Percentiles rank a stretch among this genome's conserved stretches.
These are phyloP conservation scores for Panicum miliaceum DNA, from an alignment of 176 grass and related monocot species.

Conservation along the genomic window DNA sequence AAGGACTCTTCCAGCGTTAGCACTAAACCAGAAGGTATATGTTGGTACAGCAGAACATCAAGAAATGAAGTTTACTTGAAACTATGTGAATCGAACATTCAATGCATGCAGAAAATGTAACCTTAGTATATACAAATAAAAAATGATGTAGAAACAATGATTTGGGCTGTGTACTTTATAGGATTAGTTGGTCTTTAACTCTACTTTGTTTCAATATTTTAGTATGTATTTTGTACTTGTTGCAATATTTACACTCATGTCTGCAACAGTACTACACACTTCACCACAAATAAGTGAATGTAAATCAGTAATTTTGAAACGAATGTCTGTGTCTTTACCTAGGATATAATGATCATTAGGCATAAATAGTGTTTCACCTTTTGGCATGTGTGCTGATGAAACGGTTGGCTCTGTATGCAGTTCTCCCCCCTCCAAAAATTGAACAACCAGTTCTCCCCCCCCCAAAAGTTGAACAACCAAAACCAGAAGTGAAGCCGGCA, in stretches of 20 bases:
- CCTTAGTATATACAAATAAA: constrained; percentile 12
- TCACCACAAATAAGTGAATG: not conserved
- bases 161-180: not conserved
- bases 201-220: constrained; percentile 17
- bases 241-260: constrained; percentile 19
- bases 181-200: constrained; percentile 24
- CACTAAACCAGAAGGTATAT: constrained; percentile 35
- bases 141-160: constrained; percentile 15
- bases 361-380: constrained; percentile 9
- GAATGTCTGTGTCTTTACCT: constrained; percentile 25
- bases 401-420: constrained; percentile 56
- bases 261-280: not conserved
- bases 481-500: constrained; percentile 48
- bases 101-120: constrained; percentile 21
- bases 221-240: constrained; percentile 16
- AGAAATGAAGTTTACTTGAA: constrained; percentile 1
- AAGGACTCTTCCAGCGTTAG: constrained; percentile 23
- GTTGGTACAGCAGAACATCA: constrained; percentile 9
- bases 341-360: constrained; percentile 14
- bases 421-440: constrained; percentile 51
- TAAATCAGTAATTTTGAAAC: constrained; percentile 12
- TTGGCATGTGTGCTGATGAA: constrained; percentile 11
- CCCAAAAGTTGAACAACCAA: constrained; percentile 50
- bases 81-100: not conserved
- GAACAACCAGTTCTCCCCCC: constrained; percentile 42